phyloP scores from a whole-genome alignment of 1,139 yeast genomes.

The Tardiomyces depauwii region DNA sequence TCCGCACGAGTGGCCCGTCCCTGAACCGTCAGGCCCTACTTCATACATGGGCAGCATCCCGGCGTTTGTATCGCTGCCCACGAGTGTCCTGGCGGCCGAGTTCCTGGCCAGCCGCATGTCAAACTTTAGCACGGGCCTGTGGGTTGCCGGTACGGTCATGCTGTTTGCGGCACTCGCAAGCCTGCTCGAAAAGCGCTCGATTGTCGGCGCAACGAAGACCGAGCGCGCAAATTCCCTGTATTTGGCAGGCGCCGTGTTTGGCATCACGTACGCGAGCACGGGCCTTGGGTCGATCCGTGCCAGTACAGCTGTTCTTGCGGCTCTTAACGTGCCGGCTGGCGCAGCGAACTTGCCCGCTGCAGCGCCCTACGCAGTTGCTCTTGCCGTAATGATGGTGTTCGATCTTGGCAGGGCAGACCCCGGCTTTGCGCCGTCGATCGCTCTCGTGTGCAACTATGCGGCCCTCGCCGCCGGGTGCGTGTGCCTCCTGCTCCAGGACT shows the following conservation, averaged over 20 bases:
- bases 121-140: conserved; percentile 3
- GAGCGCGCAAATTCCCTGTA: conserved; percentile 7
- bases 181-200: not conserved
- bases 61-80: conserved; percentile 26
- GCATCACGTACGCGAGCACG: conserved; percentile 8
- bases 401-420: not conserved
- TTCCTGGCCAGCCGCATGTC: conserved; percentile 9
- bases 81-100: conserved; percentile 21
- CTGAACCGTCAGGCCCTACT: not conserved
- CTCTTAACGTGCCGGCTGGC: conserved; percentile 12
- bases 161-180: conserved; percentile 6
- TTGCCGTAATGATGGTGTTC: conserved; percentile 1
- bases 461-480: conserved; percentile 10
- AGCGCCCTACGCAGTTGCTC: conserved; percentile 1
- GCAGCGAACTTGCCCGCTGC: not conserved
- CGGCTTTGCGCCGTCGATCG: conserved; percentile 1
- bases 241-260: conserved; percentile 11
- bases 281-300: conserved; percentile 15
- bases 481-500: conserved; percentile 40
- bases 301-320: conserved; percentile 14
- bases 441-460: conserved; percentile 10
- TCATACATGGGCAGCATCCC: conserved; percentile 19
- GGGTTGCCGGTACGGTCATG: conserved; percentile 9
- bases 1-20: conserved; percentile 2
- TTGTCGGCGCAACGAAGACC: not conserved